Base-by-base conservation (phyloP, 495 filamentous ascomycete genomes). In the Acidomyces sp. region DNA sequence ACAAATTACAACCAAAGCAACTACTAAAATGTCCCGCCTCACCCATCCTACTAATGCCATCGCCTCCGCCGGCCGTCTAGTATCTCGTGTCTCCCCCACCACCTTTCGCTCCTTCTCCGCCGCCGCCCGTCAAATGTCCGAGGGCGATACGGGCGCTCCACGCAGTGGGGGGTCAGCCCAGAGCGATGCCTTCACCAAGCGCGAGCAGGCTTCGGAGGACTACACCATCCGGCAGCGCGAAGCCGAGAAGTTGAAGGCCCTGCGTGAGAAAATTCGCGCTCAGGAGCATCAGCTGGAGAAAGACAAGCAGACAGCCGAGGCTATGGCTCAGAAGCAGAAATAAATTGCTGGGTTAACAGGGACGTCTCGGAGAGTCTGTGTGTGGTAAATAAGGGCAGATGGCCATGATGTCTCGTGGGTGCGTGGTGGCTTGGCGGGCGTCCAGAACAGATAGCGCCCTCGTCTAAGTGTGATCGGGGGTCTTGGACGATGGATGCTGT, bases 131-230 rank as follows among this genome's bases (percentile, higher is more conserved):
- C 30, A 39, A 16, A 65, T 62, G 62, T 54, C 62, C 34, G 65
- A 62, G 51, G 67, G 67, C 27, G 62, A 64, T 17, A 61, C 66
- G 19, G 68, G 68, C 18, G 66, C 62, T 17, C 55, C 68, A 12
- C 54, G 68, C 32, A 55, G 67, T 15, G 53, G 56, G 15, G 67
- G 67, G 13, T 41, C 55, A 34, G 58, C 55, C 28, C 41, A 40
- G 49, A 46, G 54, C 46, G 90, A 99, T 58, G 69, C 79, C 36
- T 99, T 94, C 73, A 80, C 79, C 57, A 76, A 77, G 58, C 85
- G 90, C 51, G 90, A 99, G 65, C 77, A 77, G 48, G 88, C 88
- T 45, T 70, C 68, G 57, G 90, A 99, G 65, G 76, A 82, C 56
- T 70, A 71, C 48, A 80, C 82, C 66, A 82, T 99, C 62, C 67